phyloP scores from a whole-genome alignment of 208 protist species.

The Crithidia sp. region DNA sequence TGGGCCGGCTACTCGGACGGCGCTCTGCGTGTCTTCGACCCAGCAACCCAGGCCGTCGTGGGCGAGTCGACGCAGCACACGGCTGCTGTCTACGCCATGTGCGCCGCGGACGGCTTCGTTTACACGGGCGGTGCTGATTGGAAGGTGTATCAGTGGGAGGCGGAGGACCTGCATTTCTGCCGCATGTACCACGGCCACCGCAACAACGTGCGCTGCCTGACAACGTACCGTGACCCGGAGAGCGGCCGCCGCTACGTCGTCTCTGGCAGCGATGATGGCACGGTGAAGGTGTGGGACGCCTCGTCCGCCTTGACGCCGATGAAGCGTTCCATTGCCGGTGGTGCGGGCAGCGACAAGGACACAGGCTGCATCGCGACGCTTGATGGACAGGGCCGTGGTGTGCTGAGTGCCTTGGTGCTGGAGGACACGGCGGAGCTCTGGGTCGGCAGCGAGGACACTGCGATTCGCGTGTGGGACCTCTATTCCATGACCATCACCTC shows the following conservation, averaged over 20 bases:
- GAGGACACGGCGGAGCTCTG: conserved; percentile 63
- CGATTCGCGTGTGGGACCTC: conserved; percentile 66
- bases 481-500: conserved; percentile 39
- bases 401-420: conserved; percentile 44
- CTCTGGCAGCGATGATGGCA: conserved; percentile 67
- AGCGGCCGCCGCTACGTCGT: conserved; percentile 45
- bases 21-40: conserved; percentile 55
- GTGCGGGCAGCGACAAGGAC: conserved; percentile 33
- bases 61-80: conserved; percentile 64
- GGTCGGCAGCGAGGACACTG: conserved; percentile 62
- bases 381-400: conserved; percentile 36
- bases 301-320: conserved; percentile 9
- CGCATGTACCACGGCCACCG: conserved; percentile 65
- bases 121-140: conserved; percentile 72
- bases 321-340: conserved; percentile 10
- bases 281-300: conserved; percentile 65
- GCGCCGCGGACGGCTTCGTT: conserved; percentile 48
- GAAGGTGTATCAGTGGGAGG: conserved; percentile 77
- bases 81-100: conserved; percentile 55
- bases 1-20: conserved; percentile 75
- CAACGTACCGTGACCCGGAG: conserved; percentile 40
- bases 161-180: conserved; percentile 53
- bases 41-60: conserved; percentile 27
- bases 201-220: conserved; percentile 65
- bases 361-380: conserved; percentile 59